Evolutionary conservation across 2,329 filamentous ascomycete species (phyloP).

Genomic region (Colletotrichum sp.): DNA sequence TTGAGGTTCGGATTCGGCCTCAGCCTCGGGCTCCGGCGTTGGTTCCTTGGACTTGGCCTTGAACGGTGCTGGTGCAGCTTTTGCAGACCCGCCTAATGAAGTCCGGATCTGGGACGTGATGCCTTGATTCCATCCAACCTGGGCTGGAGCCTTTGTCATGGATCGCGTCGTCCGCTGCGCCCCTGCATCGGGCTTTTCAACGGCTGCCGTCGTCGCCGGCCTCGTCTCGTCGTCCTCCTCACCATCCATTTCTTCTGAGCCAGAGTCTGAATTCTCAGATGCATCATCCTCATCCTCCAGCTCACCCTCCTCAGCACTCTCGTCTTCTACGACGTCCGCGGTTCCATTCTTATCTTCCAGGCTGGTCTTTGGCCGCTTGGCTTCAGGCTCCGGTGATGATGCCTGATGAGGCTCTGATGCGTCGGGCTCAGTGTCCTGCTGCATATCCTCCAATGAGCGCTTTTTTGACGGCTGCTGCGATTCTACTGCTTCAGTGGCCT

Average conservation of each 20-base stretch:
- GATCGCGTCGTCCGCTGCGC: constrained; percentile 3
- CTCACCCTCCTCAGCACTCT: constrained; percentile 37
- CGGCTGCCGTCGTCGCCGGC: background rate
- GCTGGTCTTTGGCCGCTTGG: constrained; percentile 24
- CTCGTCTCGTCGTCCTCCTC: background rate
- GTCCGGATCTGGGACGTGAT: constrained; percentile 18
- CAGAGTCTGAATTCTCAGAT: background rate
- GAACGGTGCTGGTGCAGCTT: background rate
- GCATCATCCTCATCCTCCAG: constrained; percentile 28
- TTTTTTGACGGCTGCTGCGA: constrained; percentile 26
- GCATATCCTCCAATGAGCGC: constrained; percentile 29
- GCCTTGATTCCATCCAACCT: constrained; percentile 18
- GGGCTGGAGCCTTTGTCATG: background rate
- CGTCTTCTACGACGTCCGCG: background rate
- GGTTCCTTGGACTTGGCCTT: background rate
- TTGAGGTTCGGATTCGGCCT: background rate
- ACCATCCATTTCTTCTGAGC: background rate
- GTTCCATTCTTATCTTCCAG: background rate
- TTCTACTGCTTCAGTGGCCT: background rate
- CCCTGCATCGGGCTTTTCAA: background rate
- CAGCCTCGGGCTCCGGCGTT: background rate
- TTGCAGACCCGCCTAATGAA: constrained; percentile 3
- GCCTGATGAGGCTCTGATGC: constrained; percentile 1
- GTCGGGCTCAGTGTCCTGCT: background rate
- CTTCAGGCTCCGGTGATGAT: constrained; percentile 5